These are phyloP conservation scores for Parachlorella kessleri DNA, from an alignment of 139 green algal genomes.

Conservation along the genomic window DNA sequence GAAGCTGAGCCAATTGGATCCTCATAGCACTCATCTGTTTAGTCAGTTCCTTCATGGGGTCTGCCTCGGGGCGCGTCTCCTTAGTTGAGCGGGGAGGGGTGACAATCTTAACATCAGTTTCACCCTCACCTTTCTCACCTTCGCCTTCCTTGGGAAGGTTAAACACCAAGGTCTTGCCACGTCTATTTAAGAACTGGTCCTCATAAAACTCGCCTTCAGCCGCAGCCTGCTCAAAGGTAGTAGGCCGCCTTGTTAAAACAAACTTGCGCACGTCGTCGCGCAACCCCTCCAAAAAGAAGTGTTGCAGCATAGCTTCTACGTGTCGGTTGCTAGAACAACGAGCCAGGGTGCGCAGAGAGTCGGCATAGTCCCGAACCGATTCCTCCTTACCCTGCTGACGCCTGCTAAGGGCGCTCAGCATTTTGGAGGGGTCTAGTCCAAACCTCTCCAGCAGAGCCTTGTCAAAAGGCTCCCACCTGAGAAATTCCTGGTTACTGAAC, in stretches of 20 bases:
- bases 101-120: background rate
- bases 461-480: background rate
- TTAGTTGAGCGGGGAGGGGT: too few species aligned
- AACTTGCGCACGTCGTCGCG: background rate
- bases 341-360: background rate
- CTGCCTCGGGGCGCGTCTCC: too few species aligned
- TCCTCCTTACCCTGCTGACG: background rate
- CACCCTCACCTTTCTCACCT: background rate
- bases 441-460: background rate
- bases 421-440: constrained; percentile 5
- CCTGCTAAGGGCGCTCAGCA: background rate
- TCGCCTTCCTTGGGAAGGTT: background rate
- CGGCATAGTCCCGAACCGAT: background rate
- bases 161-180: background rate
- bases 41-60: background rate
- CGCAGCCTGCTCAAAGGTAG: background rate
- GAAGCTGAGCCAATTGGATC: background rate
- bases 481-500: background rate
- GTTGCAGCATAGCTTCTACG: background rate
- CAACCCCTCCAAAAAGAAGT: background rate
- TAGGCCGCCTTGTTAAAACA: background rate
- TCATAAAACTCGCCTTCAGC: background rate
- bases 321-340: background rate
- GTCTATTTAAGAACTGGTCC: background rate
- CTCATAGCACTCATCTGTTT: background rate